Base-by-base conservation (phyloP, 1,139 yeast species). In the Eremothecium coryli region DNA sequence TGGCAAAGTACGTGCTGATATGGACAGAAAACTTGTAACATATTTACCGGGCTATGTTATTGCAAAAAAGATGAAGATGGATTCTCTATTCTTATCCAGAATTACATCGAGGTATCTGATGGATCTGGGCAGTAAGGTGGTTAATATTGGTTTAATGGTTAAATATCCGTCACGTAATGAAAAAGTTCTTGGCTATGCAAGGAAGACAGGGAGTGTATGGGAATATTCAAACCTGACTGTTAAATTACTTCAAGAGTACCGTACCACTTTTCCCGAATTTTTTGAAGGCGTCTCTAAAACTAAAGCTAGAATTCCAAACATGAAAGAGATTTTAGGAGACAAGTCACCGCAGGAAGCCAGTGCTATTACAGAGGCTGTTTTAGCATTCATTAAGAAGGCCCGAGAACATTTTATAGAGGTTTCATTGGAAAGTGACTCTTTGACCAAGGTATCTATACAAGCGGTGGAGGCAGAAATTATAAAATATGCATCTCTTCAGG, bases 141-240 rank as follows among this genome's bases (percentile, higher is more conserved):
- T 68, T n/a, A 82, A 88, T 51, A 68, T 90, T 50, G 98, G 98
- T 20, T 66, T 90, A 45, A 85, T 82, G 42, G 66, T 90, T 56
- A 86, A 88, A 59, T 82, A 78, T 59, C 95, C 88, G 46, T 74
- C 73, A 22, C 74, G 74, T 46, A 73, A 85, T 49, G 72, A 74
- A 50, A 90, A 88, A 60, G 97, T 84, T 5, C 67, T 88, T 44
- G 98, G 98, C 2, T 88, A 77, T 60, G 75, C 95, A 4, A 71
- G 76, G 43, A 76, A 77, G 48, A 65, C 64, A 30, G 75, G 71
- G 15, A 73, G 68, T 40, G 77, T 76, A 29, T 93, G 98, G 98
- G 88, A 78, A 48, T 90, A 67, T 58, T 82, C 93, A 41, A 75
- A 75, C 10, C 65, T 81, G 48, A 93, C 97, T 1, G 61, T 82